Base-by-base conservation (phyloP, 139 green algal genomes). In the Haematococcus sp. region DNA sequence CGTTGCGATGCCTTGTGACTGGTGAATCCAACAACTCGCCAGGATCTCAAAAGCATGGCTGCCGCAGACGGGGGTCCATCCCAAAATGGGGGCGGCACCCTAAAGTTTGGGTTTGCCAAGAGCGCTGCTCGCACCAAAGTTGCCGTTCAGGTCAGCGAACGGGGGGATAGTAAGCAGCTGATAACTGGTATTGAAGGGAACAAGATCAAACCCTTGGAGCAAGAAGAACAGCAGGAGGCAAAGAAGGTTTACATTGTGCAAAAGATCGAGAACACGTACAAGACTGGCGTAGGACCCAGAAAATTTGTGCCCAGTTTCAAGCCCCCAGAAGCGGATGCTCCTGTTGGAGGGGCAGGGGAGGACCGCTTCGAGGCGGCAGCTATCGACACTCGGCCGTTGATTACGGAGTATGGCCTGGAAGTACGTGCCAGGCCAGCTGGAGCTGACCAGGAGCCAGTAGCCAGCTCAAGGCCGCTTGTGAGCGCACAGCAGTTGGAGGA, bases 191-290 rank as follows among this genome's bases (percentile, higher is more conserved):
- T 86, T 5, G 71, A 70, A 25, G 71, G 58, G 7, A 33, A 54
- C 33, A 19, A 60, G 7, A 64, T 76, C 32, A 63, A 33, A 17
- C 28, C 58, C 58, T 70, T 31, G 20, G 68, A 23, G 34, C 32
- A 52, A 49, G 63, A 64, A 40, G 55, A 27, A 60, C 16, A 32
- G 28, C 9, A 61, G 56, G 35, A 19, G 7, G 49, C 15, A 11
- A 83, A 83, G 60, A 63, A 51, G 25, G n/a, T 68, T 23, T 76
- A 72, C 34, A 68, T 90, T 1, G 85, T 90, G 3, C 79, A 81
- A 7, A 79, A 69, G 17, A 32, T 86, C n/a, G 79, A 82, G 33
- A 90, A 90, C 77, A 90, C 81, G 2, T 88, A 82, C 60, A 70
- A 82, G 32, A 60, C 75, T 2, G 79, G 79, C 7, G 77, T 83